phyloP scores from a whole-genome alignment of 2,329 filamentous ascomycete species.

The Xylaria arbuscula region DNA sequence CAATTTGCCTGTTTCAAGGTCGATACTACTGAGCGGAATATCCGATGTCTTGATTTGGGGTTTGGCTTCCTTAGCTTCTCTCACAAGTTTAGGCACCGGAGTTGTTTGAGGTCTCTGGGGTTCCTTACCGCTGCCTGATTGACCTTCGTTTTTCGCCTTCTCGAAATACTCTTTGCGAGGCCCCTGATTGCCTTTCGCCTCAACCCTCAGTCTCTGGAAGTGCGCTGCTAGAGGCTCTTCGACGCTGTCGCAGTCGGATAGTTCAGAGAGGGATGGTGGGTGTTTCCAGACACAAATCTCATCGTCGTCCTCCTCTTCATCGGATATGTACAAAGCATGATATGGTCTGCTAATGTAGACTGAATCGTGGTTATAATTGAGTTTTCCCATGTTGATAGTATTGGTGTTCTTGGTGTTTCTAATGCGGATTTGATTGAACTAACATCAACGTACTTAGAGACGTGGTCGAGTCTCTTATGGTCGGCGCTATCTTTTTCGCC shows the following conservation, averaged over 20 bases:
- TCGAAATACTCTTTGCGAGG: background rate
- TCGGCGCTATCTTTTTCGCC: background rate
- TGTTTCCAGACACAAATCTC: constrained; percentile 43
- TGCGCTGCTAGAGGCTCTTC: constrained; percentile 27
- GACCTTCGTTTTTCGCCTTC: background rate
- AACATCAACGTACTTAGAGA: background rate
- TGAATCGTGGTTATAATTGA: constrained; percentile 3
- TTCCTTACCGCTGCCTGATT: background rate
- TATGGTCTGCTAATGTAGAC: constrained; percentile 40
- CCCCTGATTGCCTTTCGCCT: background rate
- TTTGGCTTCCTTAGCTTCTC: background rate
- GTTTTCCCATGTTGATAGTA: constrained; percentile 26
- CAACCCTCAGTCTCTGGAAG: constrained; percentile 1
- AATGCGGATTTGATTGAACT: background rate
- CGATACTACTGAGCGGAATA: background rate
- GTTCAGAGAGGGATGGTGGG: constrained; percentile 25
- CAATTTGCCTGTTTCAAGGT: constrained; percentile 11
- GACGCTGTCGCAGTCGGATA: constrained; percentile 32
- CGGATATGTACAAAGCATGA: constrained; percentile 38
- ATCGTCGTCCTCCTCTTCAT: constrained; percentile 41
- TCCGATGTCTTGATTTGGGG: background rate
- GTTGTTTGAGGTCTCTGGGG: background rate
- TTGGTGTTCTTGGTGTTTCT: background rate
- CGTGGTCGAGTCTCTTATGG: constrained; percentile 18
- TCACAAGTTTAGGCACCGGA: background rate